phyloP scores from a whole-genome alignment of 768 basidiomycete genomes.

The Podaxis mareebaensis region DNA sequence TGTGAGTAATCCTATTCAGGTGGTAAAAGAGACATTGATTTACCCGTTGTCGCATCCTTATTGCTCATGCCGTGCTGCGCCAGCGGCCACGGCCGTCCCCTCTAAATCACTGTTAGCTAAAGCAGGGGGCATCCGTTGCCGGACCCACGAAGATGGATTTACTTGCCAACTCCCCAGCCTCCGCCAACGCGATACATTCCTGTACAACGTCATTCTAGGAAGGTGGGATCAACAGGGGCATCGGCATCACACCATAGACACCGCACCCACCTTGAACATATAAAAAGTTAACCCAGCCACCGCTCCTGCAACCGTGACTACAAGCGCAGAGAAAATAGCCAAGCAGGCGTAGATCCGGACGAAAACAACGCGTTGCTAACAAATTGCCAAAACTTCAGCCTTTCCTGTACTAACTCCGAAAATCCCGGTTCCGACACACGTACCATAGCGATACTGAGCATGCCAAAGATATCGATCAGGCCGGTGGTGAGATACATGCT shows the following conservation, averaged over 20 bases:
- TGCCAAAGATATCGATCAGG: constrained; percentile 32
- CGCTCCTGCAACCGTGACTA: constrained; percentile 37
- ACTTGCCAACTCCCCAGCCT: constrained; percentile 32
- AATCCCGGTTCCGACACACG: neutral
- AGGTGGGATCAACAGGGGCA: neutral
- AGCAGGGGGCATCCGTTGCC: neutral
- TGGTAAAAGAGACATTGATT: neutral
- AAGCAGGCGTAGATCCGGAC: constrained; percentile 31
- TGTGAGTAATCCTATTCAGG: neutral
- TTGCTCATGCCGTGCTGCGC: constrained; percentile 1
- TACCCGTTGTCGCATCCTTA: neutral
- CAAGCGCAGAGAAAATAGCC: constrained; percentile 35
- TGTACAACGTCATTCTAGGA: constrained; percentile 37
- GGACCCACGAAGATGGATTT: constrained; percentile 39
- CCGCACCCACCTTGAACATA: constrained; percentile 33
- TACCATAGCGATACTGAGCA: constrained; percentile 31
- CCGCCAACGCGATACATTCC: constrained; percentile 36
- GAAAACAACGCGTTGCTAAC: constrained; percentile 29
- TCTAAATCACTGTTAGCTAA: constrained; percentile 22
- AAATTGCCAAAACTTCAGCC: neutral
- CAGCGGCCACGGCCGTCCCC: constrained; percentile 33
- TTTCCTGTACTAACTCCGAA: constrained; percentile 14
- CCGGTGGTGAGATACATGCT: constrained; percentile 35
- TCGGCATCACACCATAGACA: neutral
- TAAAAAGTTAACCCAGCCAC: constrained; percentile 39